These are phyloP conservation scores for Podospora conica DNA, from an alignment of 495 filamentous ascomycete genomes.

Conservation along the genomic window DNA sequence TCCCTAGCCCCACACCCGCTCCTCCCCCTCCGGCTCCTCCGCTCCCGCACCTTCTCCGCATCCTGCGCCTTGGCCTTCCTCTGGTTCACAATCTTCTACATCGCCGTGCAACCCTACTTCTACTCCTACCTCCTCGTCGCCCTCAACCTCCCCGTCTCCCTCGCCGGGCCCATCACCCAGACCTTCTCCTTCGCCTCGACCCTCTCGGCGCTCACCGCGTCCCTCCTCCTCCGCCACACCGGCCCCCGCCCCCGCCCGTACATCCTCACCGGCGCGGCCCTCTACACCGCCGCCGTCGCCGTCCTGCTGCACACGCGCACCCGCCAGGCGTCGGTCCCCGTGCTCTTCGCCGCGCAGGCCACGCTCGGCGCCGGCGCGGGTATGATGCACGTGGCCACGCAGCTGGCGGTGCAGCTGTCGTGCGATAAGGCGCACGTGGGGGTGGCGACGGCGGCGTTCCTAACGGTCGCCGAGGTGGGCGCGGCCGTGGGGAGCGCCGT, in stretches of 20 bases:
- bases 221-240: conserved; percentile 45
- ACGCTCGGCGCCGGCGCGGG: conserved; percentile 61
- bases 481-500: conserved; percentile 55
- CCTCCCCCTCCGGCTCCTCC: conserved; percentile 53
- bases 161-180: conserved; percentile 49
- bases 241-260: conserved; percentile 25
- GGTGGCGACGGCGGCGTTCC: conserved; percentile 52
- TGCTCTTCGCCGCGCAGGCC: conserved; percentile 62
- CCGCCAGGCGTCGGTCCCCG: conserved; percentile 41
- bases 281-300: conserved; percentile 56
- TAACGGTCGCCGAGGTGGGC: conserved; percentile 53
- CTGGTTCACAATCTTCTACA: conserved; percentile 58
- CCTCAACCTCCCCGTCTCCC: conserved; percentile 47
- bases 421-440: conserved; percentile 54
- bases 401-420: conserved; percentile 55
- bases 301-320: conserved; percentile 64
- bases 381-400: conserved; percentile 48
- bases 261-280: conserved; percentile 44
- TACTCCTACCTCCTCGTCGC: conserved; percentile 60
- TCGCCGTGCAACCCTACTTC: conserved; percentile 55
- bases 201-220: conserved; percentile 48
- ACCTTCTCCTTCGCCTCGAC: conserved; percentile 47
- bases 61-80: conserved; percentile 51
- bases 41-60: conserved; percentile 55
- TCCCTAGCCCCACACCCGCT: conserved; percentile 50